A percentile compares a stretch with the other conserved stretches of the same genome.
Evolutionary conservation across 805 yeast species (phyloP).

Genomic region (Ogataea haglerorum): DNA sequence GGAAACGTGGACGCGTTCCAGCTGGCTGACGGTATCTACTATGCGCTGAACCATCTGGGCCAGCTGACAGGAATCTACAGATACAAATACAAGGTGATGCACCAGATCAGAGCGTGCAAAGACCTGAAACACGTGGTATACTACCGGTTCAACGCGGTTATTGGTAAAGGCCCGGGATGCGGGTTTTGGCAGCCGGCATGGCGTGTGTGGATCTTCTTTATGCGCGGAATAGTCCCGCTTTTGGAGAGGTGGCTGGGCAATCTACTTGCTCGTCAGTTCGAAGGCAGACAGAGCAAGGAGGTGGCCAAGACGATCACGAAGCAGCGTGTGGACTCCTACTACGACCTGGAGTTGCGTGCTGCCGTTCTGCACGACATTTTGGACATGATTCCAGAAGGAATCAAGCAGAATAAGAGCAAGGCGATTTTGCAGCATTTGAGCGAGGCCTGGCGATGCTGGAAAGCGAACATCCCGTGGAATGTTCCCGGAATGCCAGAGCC

Average conservation of each 20-base stretch:
- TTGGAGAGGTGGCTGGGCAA: conserved; percentile 95
- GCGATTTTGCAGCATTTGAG: conserved; percentile 89
- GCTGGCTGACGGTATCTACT: conserved; percentile 90
- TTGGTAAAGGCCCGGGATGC: conserved; percentile 98
- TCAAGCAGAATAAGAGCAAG: conserved; percentile 81
- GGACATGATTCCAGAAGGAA: conserved; percentile 96
- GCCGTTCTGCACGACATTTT: conserved; percentile 93
- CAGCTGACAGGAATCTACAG: conserved; percentile 95
- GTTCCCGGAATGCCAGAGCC: conserved; percentile 96
- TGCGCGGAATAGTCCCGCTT: conserved; percentile 88
- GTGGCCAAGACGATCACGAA: conserved; percentile 92
- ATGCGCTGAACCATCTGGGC: conserved; percentile 88
- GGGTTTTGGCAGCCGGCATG: conserved; percentile 99
- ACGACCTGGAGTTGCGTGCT: conserved; percentile 88
- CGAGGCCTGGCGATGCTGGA: conserved; percentile 99
- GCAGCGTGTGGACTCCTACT: conserved; percentile 92
- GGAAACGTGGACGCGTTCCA: conserved; percentile 93
- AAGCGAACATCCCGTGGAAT: conserved; percentile 96
- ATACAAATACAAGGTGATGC: conserved; percentile 97
- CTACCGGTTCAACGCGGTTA: conserved; percentile 73
- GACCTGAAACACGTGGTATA: conserved; percentile 92
- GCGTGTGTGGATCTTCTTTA: conserved; percentile 91
- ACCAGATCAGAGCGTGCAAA: conserved; percentile 92
- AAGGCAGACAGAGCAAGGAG: conserved; percentile 89
- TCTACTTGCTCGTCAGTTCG: conserved; percentile 86